Conservation (phyloP, 768 basidiomycete species). For the Leccinellum luteum region DNA sequence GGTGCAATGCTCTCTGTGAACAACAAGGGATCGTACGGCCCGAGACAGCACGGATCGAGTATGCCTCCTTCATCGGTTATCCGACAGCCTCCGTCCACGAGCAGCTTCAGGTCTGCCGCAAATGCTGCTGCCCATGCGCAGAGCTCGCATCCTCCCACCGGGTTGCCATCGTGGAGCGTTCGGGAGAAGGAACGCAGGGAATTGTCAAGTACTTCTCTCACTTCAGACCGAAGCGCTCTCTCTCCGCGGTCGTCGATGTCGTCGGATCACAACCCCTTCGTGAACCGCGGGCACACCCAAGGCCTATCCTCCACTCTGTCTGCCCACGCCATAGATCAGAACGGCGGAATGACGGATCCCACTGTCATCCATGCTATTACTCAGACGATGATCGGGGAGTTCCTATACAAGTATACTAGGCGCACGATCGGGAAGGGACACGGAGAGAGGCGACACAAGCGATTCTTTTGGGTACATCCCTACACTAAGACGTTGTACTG, state of each 20-base stretch:
- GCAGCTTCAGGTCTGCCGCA: constrained; percentile 78
- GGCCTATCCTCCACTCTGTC: constrained; percentile 41
- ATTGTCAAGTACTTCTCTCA: constrained; percentile 66
- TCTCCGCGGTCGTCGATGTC: constrained; percentile 83
- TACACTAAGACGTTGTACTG: constrained; percentile 98
- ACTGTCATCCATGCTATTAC: constrained; percentile 93
- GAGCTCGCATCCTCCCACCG: constrained; percentile 39
- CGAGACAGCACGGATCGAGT: constrained; percentile 68
- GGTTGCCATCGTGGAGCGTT: constrained; percentile 48
- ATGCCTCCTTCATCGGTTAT: constrained; percentile 69
- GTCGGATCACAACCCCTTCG: constrained; percentile 63
- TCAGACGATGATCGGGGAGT: constrained; percentile 99
- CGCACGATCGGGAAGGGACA: constrained; percentile 86
- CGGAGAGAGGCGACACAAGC: constrained; percentile 83
- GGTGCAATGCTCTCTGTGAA: constrained; percentile 60
- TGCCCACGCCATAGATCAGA: constrained; percentile 33
- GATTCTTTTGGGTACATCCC: constrained; percentile 99
- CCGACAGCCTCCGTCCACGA: constrained; percentile 73
- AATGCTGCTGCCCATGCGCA: constrained; percentile 56
- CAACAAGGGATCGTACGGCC: constrained; percentile 42
- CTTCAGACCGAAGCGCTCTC: constrained; percentile 63
- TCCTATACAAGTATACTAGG: constrained; percentile 96
- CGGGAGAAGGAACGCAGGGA: constrained; percentile 55
- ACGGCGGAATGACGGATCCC: constrained; percentile 72
- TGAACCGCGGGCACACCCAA: constrained; percentile 36